Evolutionary conservation across 2,329 filamentous ascomycete genomes (phyloP).

Genomic region (Paecilomyces niveus): DNA sequence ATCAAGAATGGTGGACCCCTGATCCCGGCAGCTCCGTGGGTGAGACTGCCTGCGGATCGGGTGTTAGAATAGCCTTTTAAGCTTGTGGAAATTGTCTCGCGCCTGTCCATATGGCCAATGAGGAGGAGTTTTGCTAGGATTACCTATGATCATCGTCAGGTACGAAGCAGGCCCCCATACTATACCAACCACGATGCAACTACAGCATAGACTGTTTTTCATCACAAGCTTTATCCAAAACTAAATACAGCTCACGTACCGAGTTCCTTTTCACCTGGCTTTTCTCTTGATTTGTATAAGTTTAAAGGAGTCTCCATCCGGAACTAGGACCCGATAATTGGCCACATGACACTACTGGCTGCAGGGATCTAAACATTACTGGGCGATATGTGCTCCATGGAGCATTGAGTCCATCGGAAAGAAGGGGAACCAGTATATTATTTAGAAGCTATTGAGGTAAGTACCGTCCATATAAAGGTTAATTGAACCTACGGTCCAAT

Average conservation of each 20-base stretch:
- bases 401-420: neutral
- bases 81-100: neutral
- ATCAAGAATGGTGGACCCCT: neutral
- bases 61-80: neutral
- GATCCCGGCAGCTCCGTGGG: neutral
- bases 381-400: too few species aligned
- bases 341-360: neutral
- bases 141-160: neutral
- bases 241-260: neutral
- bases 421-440: neutral
- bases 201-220: too few species aligned
- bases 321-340: neutral
- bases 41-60: neutral
- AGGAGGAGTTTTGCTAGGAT: too few species aligned
- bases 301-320: neutral
- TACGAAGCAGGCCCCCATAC: neutral
- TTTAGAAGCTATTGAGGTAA: neutral
- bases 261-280: neutral
- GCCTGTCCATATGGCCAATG: too few species aligned
- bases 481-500: neutral
- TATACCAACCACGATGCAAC: neutral
- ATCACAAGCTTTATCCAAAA: neutral
- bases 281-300: neutral
- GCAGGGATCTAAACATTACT: neutral
- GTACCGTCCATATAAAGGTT: neutral